Conservation (phyloP, 768 basidiomycete species). For the Postia placenta region DNA sequence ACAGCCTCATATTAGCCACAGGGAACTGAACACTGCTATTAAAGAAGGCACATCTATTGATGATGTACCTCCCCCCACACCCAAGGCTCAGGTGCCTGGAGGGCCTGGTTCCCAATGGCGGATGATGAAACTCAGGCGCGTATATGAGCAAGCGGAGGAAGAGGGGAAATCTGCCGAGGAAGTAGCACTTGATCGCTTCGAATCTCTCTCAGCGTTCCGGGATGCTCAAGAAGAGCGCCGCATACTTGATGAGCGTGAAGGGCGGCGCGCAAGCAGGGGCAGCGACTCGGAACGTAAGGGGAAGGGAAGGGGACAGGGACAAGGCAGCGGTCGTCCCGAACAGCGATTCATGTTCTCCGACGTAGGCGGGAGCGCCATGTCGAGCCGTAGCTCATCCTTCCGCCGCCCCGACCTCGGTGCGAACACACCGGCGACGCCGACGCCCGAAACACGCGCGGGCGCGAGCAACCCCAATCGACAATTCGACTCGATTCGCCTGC, state of each 20-base stretch:
- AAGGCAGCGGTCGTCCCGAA: constrained; percentile 37
- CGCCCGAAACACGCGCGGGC: constrained; percentile 12
- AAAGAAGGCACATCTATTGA: constrained; percentile 34
- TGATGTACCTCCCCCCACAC: constrained; percentile 35
- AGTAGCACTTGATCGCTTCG: constrained; percentile 86
- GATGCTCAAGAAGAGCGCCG: constrained; percentile 85
- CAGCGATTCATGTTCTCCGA: constrained; percentile 69
- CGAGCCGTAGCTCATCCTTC: constrained; percentile 85
- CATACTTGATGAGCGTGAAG: constrained; percentile 78
- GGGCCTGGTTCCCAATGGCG: constrained; percentile 95
- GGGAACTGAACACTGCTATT: constrained; percentile 58
- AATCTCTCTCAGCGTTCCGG: constrained; percentile 76
- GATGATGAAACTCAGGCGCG: constrained; percentile 91
- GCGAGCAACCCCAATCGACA: constrained; percentile 33
- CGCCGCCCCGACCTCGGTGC: constrained; percentile 63
- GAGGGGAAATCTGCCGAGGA: constrained; percentile 68
- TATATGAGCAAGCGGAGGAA: constrained; percentile 88
- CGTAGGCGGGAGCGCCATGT: constrained; percentile 46
- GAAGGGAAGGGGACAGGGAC: constrained; percentile 22
- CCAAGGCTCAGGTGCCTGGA: constrained; percentile 62
- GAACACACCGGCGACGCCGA: constrained; percentile 57
- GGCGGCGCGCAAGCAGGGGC: constrained; percentile 36
- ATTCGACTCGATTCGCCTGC: constrained; percentile 55
- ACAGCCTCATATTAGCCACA: constrained; percentile 55
- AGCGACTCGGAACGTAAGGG: constrained; percentile 29